These are phyloP conservation scores for Astrocystis sublimbata DNA, from an alignment of 495 filamentous ascomycete species.

Conservation along the genomic window DNA sequence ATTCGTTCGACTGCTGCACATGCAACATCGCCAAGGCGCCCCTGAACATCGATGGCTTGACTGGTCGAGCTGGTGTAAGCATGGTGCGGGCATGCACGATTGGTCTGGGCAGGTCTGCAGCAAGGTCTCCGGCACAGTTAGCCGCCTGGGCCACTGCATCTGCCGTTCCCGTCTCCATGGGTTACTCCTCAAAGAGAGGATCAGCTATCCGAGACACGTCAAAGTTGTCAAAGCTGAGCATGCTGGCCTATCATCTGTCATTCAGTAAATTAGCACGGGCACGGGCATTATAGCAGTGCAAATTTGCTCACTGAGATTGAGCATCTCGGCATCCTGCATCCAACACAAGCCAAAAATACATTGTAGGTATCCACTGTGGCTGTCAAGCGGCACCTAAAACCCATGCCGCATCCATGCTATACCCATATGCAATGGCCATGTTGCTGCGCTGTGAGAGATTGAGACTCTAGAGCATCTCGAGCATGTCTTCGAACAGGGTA, in stretches of 20 bases:
- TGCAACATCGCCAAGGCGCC: conserved; percentile 2
- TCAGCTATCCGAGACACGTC: not conserved
- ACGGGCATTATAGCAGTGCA: not conserved
- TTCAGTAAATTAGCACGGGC: not conserved
- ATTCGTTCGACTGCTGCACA: not conserved
- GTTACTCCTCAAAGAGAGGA: not conserved
- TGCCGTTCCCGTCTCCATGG: not conserved
- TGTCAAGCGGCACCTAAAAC: not conserved
- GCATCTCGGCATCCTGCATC: not conserved
- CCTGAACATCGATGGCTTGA: not conserved
- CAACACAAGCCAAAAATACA: not conserved
- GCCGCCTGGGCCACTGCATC: not conserved
- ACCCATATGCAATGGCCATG: too few relatives aligned
- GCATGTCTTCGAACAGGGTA: too few relatives aligned
- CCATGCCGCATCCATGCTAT: not conserved
- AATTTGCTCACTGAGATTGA: not conserved
- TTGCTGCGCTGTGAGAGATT: too few relatives aligned
- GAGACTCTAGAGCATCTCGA: too few relatives aligned
- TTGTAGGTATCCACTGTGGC: not conserved
- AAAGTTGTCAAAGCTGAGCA: not conserved
- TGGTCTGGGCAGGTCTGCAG: not conserved
- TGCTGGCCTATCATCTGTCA: not conserved
- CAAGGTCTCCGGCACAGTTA: conserved; percentile 7
- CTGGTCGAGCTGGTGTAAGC: too few relatives aligned
- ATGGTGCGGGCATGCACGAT: not conserved